Percentiles rank a stretch among this genome's conserved stretches.
phyloP scores from a whole-genome alignment of 2,329 filamentous ascomycete genomes.

The Tympanopsis confertula region DNA sequence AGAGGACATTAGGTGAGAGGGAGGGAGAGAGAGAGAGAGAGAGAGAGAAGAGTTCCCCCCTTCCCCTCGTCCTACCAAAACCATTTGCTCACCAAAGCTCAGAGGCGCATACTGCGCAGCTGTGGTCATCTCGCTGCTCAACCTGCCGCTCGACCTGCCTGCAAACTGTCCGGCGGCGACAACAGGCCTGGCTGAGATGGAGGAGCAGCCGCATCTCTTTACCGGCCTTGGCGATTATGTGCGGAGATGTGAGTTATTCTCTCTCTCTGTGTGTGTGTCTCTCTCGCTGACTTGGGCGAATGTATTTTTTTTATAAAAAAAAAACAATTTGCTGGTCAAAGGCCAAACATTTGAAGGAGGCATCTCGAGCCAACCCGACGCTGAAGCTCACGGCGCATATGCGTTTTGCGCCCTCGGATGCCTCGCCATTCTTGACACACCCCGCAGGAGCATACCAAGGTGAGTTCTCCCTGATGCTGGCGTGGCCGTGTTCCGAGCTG shows the following conservation, averaged over 20 bases:
- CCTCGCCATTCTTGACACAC: constrained; percentile 73
- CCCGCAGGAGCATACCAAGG: constrained; percentile 61
- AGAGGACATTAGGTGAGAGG: constrained; percentile 71
- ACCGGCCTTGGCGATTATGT: constrained; percentile 71
- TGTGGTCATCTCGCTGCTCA: constrained; percentile 70
- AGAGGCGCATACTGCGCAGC: constrained; percentile 88
- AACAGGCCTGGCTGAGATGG: constrained; percentile 26
- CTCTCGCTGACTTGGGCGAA: constrained; percentile 4
- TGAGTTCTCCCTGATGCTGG: constrained; percentile 28
- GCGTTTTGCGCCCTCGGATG: constrained; percentile 88
- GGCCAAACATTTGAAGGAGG: constrained; percentile 93
- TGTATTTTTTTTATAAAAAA: constrained; percentile 6
- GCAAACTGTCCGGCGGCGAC: constrained; percentile 51
- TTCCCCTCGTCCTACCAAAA: constrained; percentile 3
- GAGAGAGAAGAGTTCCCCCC: constrained; percentile 6
- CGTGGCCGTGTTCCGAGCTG: background rate
- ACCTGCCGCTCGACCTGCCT: constrained; percentile 71
- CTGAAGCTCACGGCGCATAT: constrained; percentile 92
- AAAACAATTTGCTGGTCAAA: constrained; percentile 24
- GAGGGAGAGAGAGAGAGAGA: constrained; percentile 4
- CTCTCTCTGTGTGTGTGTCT: constrained; percentile 2
- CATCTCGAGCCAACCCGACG: constrained; percentile 72
- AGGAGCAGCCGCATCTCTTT: constrained; percentile 55
- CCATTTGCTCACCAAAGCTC: constrained; percentile 9
- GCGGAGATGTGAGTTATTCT: constrained; percentile 52